These are phyloP conservation scores for Dunaliella primolecta DNA, from an alignment of 139 green algal genomes.

Conservation along the genomic window DNA sequence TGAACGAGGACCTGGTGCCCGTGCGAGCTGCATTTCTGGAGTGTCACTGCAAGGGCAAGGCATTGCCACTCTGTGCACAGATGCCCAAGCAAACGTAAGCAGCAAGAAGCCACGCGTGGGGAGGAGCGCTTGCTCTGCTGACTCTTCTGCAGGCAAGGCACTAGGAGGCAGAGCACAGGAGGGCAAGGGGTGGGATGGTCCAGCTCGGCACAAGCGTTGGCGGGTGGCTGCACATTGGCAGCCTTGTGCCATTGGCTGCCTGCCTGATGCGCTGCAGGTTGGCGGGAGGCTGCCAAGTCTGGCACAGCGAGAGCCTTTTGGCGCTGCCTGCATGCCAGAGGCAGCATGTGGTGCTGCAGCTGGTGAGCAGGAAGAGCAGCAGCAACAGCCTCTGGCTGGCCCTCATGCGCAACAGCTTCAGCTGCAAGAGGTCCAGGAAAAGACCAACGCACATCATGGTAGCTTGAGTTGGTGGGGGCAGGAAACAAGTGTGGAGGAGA, in stretches of 20 bases:
- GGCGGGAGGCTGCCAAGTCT: not conserved
- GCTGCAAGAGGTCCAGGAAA: no score
- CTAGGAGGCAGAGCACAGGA: not conserved
- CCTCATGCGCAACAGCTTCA: no score
- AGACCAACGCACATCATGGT: no score
- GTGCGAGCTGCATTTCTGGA: not conserved
- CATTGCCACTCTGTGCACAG: not conserved
- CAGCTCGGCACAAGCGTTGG: constrained; percentile 25
- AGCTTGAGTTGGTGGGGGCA: no score
- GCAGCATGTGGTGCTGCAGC: not conserved
- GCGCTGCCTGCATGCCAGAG: not conserved
- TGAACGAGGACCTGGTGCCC: not conserved
- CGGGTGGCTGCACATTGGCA: constrained; percentile 25
- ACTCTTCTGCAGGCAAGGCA: not conserved
- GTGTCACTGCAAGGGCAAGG: not conserved
- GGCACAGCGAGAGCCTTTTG: not conserved
- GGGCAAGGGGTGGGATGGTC: not conserved
- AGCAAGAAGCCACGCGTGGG: not conserved
- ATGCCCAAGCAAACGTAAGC: not conserved
- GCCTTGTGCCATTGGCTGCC: constrained; percentile 49
- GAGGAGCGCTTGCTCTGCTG: not conserved
- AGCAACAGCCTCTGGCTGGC: no score
- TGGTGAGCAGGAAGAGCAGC: no score
- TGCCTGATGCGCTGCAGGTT: constrained; percentile 22
- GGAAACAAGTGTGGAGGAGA: not conserved